These are phyloP conservation scores for Fusarium sp. DNA, from an alignment of 2,329 filamentous ascomycete species.

Conservation along the genomic window DNA sequence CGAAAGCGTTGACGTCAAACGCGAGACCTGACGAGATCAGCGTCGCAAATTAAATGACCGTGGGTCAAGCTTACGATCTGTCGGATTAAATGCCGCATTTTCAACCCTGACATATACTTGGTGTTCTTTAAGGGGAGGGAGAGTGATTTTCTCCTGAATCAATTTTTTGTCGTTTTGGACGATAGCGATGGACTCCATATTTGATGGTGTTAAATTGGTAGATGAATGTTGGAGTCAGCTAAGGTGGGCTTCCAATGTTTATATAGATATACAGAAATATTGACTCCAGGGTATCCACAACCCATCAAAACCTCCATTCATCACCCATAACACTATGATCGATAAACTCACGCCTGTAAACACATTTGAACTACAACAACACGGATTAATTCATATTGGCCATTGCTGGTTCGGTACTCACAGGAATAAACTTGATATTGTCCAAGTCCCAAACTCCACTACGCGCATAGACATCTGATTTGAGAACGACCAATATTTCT, in stretches of 20 bases:
- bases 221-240: neutral
- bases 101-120: constrained; percentile 40
- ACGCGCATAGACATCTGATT: neutral
- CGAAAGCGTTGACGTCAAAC: constrained; percentile 52
- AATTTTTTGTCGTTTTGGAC: constrained; percentile 12
- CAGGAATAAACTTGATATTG: neutral
- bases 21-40: constrained; percentile 40
- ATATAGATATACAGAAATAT: neutral
- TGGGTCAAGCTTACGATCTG: constrained; percentile 28
- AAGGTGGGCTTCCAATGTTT: neutral
- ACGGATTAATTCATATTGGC: too few relatives aligned
- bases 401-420: too few relatives aligned
- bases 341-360: neutral
- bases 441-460: neutral
- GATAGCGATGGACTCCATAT: constrained; percentile 11
- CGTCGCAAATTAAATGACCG: neutral
- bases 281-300: neutral
- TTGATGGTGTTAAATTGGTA: neutral
- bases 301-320: neutral
- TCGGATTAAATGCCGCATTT: constrained; percentile 43
- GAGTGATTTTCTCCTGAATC: neutral
- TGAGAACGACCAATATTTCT: neutral
- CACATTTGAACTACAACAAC: constrained; percentile 4
- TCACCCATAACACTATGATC: neutral
- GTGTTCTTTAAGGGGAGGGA: constrained; percentile 23